Evolutionary conservation across 495 filamentous ascomycete species (phyloP).

Genomic region (Arthonia radiata): DNA sequence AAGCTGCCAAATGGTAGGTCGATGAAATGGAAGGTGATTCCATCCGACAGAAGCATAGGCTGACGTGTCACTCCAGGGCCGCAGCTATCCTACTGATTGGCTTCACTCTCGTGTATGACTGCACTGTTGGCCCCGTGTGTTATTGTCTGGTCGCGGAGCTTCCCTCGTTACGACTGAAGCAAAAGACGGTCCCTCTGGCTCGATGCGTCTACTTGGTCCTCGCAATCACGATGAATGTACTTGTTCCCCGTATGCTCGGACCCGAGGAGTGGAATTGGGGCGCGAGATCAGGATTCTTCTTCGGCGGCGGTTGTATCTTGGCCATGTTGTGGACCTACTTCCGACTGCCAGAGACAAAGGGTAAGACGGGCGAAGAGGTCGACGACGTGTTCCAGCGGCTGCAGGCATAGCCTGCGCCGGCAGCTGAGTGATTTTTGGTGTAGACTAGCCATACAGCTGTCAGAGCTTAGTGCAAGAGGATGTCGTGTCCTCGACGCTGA

Average conservation of each 20-base stretch:
- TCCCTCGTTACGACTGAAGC: slow-evolving; percentile 3
- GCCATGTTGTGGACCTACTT: slow-evolving; percentile 4
- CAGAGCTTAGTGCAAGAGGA: too few species aligned
- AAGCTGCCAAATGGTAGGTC: too few species aligned
- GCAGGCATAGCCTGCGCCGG: too few species aligned
- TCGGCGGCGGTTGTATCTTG: background rate
- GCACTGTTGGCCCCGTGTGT: slow-evolving; percentile 3
- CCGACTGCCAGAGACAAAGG: slow-evolving; percentile 3
- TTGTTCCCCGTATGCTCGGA: slow-evolving; percentile 3
- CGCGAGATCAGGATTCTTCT: slow-evolving; percentile 3
- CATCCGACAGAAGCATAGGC: slow-evolving; percentile 1
- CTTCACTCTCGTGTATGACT: slow-evolving; percentile 7
- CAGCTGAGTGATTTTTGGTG: too few species aligned
- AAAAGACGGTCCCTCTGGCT: slow-evolving; percentile 5
- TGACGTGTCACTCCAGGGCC: slow-evolving; percentile 1
- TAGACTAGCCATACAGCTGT: too few species aligned
- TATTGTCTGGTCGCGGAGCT: slow-evolving; percentile 6
- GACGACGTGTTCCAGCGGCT: too few species aligned
- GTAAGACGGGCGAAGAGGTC: too few species aligned
- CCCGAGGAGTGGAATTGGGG: slow-evolving; percentile 3
- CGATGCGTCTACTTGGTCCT: slow-evolving; percentile 16
- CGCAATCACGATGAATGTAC: slow-evolving; percentile 1
- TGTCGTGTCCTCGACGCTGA: too few species aligned
- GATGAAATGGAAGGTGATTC: too few species aligned
- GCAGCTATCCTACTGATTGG: slow-evolving; percentile 5